These are phyloP conservation scores for Coelastrella sp. DNA, from an alignment of 139 green algal genomes.

Conservation along the genomic window DNA sequence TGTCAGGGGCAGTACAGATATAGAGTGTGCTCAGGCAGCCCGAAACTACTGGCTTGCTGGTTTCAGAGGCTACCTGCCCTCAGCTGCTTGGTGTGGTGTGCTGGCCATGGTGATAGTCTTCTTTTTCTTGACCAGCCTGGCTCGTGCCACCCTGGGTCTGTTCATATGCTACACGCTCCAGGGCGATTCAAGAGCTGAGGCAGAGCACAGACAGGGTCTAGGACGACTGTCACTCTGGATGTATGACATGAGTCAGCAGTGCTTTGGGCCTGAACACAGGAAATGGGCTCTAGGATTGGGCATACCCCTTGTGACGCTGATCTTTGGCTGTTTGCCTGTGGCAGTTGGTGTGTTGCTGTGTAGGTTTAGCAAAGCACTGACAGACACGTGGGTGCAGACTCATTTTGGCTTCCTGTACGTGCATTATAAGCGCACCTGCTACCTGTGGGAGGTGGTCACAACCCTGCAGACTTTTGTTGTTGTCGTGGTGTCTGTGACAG, in stretches of 20 bases:
- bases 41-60: not conserved
- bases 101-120: constrained; percentile 17
- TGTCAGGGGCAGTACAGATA: not conserved
- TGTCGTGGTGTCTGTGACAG: not conserved
- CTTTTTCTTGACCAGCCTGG: not conserved
- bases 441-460: constrained; percentile 43
- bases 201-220: not conserved
- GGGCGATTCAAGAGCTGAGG: not conserved
- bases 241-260: not conserved
- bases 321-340: constrained; percentile 33
- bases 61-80: not conserved
- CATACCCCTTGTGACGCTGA: constrained; percentile 21
- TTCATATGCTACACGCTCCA: constrained; percentile 16
- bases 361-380: not conserved
- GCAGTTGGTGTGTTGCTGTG: constrained; percentile 39
- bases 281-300: constrained; percentile 20
- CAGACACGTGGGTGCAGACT: not conserved
- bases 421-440: constrained; percentile 33
- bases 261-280: not conserved
- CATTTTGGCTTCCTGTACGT: constrained; percentile 51
- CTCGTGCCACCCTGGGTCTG: not conserved
- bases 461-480: constrained; percentile 6
- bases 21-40: not conserved
- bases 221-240: not conserved
- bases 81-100: constrained; percentile 29